Evolutionary conservation across 331 rosid genomes (phyloP), one percentile per base, ranked within the genome.

Genomic region (Rhamnella rubrinervis): DNA sequence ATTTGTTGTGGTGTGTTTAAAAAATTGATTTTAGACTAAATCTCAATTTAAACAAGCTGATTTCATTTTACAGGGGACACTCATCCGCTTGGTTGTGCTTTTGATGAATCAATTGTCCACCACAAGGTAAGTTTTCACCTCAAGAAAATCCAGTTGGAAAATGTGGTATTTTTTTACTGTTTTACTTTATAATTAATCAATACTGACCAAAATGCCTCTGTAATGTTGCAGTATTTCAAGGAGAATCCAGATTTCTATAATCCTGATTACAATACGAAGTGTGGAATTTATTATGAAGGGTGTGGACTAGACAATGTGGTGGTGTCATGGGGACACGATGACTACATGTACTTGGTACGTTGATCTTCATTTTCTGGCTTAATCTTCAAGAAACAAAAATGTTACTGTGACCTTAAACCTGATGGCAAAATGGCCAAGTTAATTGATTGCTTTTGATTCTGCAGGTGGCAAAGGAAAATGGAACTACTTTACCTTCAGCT

Each of bases 241-340:
- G 88, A 83, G 18, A 92, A 89, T 72, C 74, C 88, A 1, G 96
- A 92, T 71, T 60, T 7, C 37, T 18, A 55, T 7, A 75, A 68
- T 21, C 75, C 90, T 58, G 52, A 67, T 13, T 85, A 73, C 31
- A 74, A 23, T 71, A 81, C 89, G 0, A 84, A 85, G 70, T 64
- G 80, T 62, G 92, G 96, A 21, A 55, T 87, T 59, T 92, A 92
- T 68, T 26, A 59, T 0, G 67, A 82, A 75, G 89, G 90, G 14
- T 92, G 96, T 69, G 97, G 96, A 61, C 80, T 92, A 1, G 79
- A 85, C 35, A 87, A 89, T 18, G 86, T 89, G 2, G 41, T 72
- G 37, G 82, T 92, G 52, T 87, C 97, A 18, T 89, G 97, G 95
- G 97, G 97, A 37, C 97, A 92, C 37, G 97, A 92, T 80, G 96